Conservation (phyloP, 2,329 filamentous ascomycete genomes). For the Allantophomopsis lycopodina region DNA sequence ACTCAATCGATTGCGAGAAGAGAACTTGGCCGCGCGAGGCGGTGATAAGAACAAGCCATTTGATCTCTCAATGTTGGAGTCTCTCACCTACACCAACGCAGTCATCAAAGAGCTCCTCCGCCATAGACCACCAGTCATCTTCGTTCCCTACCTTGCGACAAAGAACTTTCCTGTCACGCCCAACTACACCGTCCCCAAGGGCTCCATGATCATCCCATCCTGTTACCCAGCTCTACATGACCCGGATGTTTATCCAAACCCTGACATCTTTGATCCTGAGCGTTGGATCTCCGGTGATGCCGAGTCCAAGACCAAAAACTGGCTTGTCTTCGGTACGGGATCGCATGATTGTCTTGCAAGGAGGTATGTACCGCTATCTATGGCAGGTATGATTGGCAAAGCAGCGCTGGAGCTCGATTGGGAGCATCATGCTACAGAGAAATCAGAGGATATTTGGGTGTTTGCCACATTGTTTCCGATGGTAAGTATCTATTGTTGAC, state of each 20-base stretch:
- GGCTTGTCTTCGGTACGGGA: constrained; percentile 87
- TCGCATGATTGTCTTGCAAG: constrained; percentile 96
- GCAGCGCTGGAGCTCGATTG: constrained; percentile 78
- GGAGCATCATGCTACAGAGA: constrained; percentile 75
- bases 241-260: constrained; percentile 80
- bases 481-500: constrained; percentile 37
- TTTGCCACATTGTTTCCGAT: constrained; percentile 97
- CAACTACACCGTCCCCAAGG: constrained; percentile 84
- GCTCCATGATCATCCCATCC: constrained; percentile 88
- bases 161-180: constrained; percentile 86
- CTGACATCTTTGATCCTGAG: constrained; percentile 80
- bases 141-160: constrained; percentile 93
- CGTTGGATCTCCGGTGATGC: constrained; percentile 83
- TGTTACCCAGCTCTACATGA: constrained; percentile 86
- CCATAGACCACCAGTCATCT: constrained; percentile 89
- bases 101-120: constrained; percentile 85
- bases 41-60: constrained; percentile 59
- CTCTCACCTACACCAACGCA: constrained; percentile 78
- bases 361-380: constrained; percentile 77
- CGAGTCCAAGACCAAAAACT: constrained; percentile 78
- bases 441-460: constrained; percentile 90
- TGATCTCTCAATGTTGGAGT: constrained; percentile 76
- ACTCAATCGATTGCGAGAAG: constrained; percentile 78
- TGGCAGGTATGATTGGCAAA: constrained; percentile 84
- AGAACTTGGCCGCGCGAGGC: constrained; percentile 67